Conservation (phyloP, 176 grass and related monocot genomes). For the Oryza meridionalis region DNA sequence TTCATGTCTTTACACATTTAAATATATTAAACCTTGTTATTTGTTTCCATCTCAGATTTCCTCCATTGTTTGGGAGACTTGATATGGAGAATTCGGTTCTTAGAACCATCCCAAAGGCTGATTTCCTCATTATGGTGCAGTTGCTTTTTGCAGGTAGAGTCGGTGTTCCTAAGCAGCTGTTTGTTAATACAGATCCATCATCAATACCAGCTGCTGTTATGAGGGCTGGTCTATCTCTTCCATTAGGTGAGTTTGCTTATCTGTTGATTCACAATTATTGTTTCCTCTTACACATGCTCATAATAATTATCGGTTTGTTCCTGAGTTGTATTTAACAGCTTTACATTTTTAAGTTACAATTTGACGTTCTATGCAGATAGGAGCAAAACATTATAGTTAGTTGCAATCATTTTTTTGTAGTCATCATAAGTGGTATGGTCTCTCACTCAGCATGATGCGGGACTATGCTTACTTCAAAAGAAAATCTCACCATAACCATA, state of each 20-base stretch:
- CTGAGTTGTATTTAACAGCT: not conserved
- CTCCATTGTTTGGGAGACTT: constrained; percentile 14
- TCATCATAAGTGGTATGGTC: not conserved
- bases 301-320: not conserved
- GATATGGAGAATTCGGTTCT: constrained; percentile 34
- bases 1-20: not conserved
- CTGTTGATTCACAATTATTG: not conserved
- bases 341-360: not conserved
- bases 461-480: not conserved
- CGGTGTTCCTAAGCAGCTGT: constrained; percentile 81
- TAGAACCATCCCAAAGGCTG: constrained; percentile 45
- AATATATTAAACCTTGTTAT: not conserved
- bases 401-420: not conserved
- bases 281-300: constrained; percentile 10
- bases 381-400: constrained; percentile 16
- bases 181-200: constrained; percentile 76
- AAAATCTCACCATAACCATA: not conserved
- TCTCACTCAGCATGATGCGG: not conserved
- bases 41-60: constrained; percentile 20
- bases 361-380: not conserved
- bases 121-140: constrained; percentile 54
- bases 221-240: constrained; percentile 79
- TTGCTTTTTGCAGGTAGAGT: constrained; percentile 83
- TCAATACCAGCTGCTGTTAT: constrained; percentile 82
- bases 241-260: constrained; percentile 61